These are phyloP conservation scores for Hypoxylon sp. DNA, from an alignment of 2,329 filamentous ascomycete species.

Conservation along the genomic window DNA sequence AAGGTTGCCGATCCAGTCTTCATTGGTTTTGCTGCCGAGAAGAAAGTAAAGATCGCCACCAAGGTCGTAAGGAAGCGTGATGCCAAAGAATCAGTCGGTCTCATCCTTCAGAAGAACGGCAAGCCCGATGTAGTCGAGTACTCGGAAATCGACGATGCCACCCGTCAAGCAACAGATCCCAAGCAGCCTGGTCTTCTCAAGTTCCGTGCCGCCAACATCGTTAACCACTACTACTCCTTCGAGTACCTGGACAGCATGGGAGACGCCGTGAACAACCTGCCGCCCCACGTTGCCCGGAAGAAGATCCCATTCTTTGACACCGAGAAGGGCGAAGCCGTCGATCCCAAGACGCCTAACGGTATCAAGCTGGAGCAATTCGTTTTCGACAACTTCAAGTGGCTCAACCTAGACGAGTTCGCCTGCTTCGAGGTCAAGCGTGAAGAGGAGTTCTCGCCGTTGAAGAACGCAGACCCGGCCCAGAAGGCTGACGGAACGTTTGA, in stretches of 20 bases:
- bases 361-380: constrained; percentile 99
- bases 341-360: constrained; percentile 92
- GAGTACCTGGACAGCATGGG: constrained; percentile 92
- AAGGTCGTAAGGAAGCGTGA: constrained; percentile 99
- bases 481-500: constrained; percentile 84
- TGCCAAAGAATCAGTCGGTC: constrained; percentile 93
- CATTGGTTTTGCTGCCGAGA: constrained; percentile 90
- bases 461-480: constrained; percentile 71
- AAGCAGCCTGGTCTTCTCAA: constrained; percentile 86
- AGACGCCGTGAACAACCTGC: constrained; percentile 84
- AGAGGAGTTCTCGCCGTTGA: constrained; percentile 97
- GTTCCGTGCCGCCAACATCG: constrained; percentile 98
- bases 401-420: constrained; percentile 88
- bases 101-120: constrained; percentile 95
- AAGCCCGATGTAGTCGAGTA: constrained; percentile 98
- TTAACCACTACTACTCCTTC: constrained; percentile 99
- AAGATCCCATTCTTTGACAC: constrained; percentile 93
- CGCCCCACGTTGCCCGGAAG: constrained; percentile 97
- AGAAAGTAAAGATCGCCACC: constrained; percentile 94
- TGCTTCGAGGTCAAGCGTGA: constrained; percentile 96
- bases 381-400: constrained; percentile 96
- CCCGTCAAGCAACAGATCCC: constrained; percentile 88
- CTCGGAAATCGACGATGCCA: constrained; percentile 91
- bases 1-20: constrained; percentile 98
- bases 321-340: constrained; percentile 81